A percentile compares a stretch with the other conserved stretches of the same genome.
phyloP scores from a whole-genome alignment of 1,284 basidiomycete genomes.

The Ceratobasidium sp. region DNA sequence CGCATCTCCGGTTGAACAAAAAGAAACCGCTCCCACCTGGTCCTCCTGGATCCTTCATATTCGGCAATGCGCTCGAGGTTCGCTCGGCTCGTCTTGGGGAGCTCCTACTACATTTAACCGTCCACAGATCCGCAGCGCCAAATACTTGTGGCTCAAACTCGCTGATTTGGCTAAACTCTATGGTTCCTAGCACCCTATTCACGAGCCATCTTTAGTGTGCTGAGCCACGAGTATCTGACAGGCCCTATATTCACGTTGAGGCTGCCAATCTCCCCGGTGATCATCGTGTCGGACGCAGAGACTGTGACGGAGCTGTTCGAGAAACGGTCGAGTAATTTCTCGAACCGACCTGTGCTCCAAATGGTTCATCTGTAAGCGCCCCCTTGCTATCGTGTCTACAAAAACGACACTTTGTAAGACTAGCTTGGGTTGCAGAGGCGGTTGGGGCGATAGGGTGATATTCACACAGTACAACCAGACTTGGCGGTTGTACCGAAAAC shows the following conservation, averaged over 20 bases:
- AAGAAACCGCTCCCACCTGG: not conserved
- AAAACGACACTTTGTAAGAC: no score
- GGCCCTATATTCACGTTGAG: not conserved
- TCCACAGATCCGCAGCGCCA: not conserved
- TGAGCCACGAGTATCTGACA: not conserved
- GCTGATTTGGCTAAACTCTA: not conserved
- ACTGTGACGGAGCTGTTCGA: not conserved
- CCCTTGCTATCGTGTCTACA: no score
- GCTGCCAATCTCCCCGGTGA: not conserved
- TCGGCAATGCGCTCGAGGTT: not conserved
- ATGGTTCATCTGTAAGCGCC: slow-evolving; percentile 1
- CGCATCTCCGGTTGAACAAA: not conserved
- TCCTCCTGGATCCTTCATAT: not conserved
- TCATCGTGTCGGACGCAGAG: not conserved
- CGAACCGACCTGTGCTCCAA: not conserved
- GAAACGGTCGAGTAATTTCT: not conserved
- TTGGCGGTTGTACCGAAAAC: slow-evolving; percentile 1
- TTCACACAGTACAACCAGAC: slow-evolving; percentile 17
- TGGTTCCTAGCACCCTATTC: not conserved
- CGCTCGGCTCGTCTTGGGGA: not conserved
- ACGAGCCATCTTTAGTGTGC: not conserved
- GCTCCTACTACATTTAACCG: not conserved
- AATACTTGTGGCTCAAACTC: slow-evolving; percentile 4
- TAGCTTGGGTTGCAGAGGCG: not conserved
- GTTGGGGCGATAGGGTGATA: not conserved